Evolutionary conservation across 768 basidiomycete genomes (phyloP).

Genomic region (Cubamyces sp.): DNA sequence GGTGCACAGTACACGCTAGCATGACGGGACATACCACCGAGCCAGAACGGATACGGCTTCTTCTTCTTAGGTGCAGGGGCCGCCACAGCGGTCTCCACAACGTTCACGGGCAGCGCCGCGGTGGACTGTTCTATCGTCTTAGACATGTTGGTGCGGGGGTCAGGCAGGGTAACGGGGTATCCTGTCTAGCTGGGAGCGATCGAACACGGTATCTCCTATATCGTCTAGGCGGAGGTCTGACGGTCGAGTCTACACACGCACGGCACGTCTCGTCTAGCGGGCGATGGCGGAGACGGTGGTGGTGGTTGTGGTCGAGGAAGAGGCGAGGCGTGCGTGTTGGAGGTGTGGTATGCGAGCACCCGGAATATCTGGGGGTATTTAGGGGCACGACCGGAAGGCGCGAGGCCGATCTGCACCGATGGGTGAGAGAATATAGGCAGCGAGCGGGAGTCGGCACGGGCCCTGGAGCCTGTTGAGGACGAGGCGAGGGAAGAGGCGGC

Average conservation of each 20-base stretch:
- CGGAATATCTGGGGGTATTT: conserved; percentile 21
- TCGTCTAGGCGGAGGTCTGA: conserved; percentile 10
- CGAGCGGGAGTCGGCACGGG: conserved; percentile 18
- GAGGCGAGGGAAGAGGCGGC: conserved; percentile 1
- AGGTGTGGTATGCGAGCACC: not conserved
- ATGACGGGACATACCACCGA: conserved; percentile 59
- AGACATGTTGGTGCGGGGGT: conserved; percentile 5
- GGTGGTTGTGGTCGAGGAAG: conserved; percentile 4
- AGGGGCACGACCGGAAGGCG: conserved; percentile 2
- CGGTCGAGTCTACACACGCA: conserved; percentile 4
- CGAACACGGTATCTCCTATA: conserved; percentile 7
- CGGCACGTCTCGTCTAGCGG: not conserved
- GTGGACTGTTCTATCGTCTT: conserved; percentile 21
- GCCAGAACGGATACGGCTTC: conserved; percentile 84
- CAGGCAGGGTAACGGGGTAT: conserved; percentile 7
- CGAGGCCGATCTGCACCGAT: conserved; percentile 19
- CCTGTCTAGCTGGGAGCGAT: conserved; percentile 1
- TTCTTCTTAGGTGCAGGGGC: conserved; percentile 44
- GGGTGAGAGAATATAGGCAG: conserved; percentile 9
- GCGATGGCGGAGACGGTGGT: conserved; percentile 10
- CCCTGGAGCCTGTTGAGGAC: conserved; percentile 6
- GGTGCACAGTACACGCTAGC: not conserved
- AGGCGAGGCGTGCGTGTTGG: conserved; percentile 11
- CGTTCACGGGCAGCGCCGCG: conserved; percentile 16
- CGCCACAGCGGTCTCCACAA: conserved; percentile 1